These are phyloP conservation scores for Penicillium riverlandense DNA, from an alignment of 495 filamentous ascomycete genomes.

Conservation along the genomic window DNA sequence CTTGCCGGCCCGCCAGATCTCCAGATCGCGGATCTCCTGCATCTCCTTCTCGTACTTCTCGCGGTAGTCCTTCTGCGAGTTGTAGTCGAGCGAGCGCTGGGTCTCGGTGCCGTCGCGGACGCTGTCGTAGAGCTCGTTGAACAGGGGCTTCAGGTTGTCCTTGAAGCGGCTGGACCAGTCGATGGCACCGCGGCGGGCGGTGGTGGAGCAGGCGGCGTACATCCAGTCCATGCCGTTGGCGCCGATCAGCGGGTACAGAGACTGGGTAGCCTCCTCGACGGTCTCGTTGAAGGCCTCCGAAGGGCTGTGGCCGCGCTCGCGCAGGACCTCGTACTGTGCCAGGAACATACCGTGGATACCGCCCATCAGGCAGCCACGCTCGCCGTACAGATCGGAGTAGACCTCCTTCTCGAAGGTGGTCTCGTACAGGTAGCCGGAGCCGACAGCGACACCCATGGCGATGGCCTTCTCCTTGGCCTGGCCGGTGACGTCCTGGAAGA, in stretches of 20 bases:
- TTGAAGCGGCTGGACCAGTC: constrained; percentile 96
- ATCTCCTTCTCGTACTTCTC: constrained; percentile 95
- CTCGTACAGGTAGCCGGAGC: constrained; percentile 97
- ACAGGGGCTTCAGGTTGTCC: constrained; percentile 93
- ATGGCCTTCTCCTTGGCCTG: constrained; percentile 97
- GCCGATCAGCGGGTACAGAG: constrained; percentile 93
- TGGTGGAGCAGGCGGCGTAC: constrained; percentile 99
- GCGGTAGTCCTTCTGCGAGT: constrained; percentile 87
- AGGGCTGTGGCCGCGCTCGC: constrained; percentile 93
- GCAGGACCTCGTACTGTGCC: constrained; percentile 99
- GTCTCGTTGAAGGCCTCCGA: constrained; percentile 99
- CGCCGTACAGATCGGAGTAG: constrained; percentile 97
- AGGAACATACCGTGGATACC: constrained; percentile 99
- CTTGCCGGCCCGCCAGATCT: constrained; percentile 99
- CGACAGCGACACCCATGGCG: constrained; percentile 93
- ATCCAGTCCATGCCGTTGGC: constrained; percentile 99
- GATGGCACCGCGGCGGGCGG: constrained; percentile 94
- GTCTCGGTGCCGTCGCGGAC: constrained; percentile 89
- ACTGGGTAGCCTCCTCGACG: constrained; percentile 98
- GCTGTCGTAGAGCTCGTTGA: constrained; percentile 90
- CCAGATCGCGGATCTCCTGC: constrained; percentile 88
- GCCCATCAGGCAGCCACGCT: constrained; percentile 99
- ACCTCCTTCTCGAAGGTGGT: constrained; percentile 99
- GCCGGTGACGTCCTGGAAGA: constrained; percentile 97
- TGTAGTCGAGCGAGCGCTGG: constrained; percentile 88